A percentile compares a stretch with the other conserved stretches of the same genome.
Evolutionary conservation across 257 asterid species (phyloP).

Genomic region (Plantago elongata): DNA sequence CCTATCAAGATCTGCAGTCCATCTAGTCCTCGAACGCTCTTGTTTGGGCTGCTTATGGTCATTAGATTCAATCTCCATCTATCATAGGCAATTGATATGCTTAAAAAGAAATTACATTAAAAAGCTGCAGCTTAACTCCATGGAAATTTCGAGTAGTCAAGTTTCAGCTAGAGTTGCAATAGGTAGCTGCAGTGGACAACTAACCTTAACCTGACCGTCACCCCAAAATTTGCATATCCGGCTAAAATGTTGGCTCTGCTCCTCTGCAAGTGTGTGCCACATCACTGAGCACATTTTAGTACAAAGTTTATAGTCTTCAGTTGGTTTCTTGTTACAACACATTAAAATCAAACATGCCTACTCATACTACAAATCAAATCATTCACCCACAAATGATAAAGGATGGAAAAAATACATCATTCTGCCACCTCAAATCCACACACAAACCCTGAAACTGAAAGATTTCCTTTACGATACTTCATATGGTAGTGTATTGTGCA

Average conservation of each 20-base stretch:
- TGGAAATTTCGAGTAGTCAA: background rate
- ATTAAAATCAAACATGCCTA: background rate
- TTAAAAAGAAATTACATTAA: background rate
- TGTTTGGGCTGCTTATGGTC: conserved; percentile 73
- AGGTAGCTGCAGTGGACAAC: conserved; percentile 9
- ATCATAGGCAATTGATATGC: conserved; percentile 14
- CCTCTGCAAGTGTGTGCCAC: conserved; percentile 61
- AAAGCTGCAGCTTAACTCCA: background rate
- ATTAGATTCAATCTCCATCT: conserved; percentile 68
- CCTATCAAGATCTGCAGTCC: conserved; percentile 85
- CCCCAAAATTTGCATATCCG: conserved; percentile 45
- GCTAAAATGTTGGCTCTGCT: conserved; percentile 44
- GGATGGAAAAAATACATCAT: background rate
- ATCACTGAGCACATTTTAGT: conserved; percentile 33
- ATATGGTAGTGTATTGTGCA: no score
- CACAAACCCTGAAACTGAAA: background rate
- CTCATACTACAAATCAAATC: conserved; percentile 3
- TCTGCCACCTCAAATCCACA: conserved; percentile 3
- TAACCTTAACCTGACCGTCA: conserved; percentile 35
- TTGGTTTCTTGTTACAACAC: conserved; percentile 5
- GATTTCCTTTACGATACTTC: no score
- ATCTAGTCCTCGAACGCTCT: conserved; percentile 85
- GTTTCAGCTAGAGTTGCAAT: conserved; percentile 5
- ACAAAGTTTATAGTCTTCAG: conserved; percentile 10
- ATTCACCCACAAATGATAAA: conserved; percentile 9